Evolutionary conservation across 352 stramenopile species (phyloP), one percentile per base, ranked within the genome.

Genomic region (Blastocystis sp.): DNA sequence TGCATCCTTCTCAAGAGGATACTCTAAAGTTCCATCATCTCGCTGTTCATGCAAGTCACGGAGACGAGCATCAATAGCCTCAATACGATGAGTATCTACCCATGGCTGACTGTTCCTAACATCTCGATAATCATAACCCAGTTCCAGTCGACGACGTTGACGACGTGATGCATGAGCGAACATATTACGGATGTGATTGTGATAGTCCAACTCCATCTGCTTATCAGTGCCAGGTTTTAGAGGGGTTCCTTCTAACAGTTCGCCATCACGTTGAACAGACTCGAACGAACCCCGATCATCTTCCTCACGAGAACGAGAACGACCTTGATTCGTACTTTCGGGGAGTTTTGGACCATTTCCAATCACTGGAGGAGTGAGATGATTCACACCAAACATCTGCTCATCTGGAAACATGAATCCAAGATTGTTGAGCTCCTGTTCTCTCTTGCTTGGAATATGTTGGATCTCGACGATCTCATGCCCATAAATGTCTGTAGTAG

Each of bases 61-160:
- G 37, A 75, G 63, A 27, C 63, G 63, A 21, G 63, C 29, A 29
- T 75, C 63, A 32, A 75, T 75, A n/a, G 63, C 63, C 37, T 75
- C 63, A 42, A 75, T 75, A n/a, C 63, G 63, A 19, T 75, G 63
- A 39, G 63, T 75, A 46, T 75, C 35, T 32, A 75, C 63, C 63
- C 63, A 75, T 46, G 63, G 63, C 63, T 49, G 37, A 19, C 37
- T 42, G 35, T 75, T 75, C 9, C 19, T 46, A 29, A 52, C 21
- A 21, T 54, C 32, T n/a, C 63, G 63, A 19, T 49, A 4, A 29
- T 75, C 63, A 46, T 75, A 75, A n/a, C 63, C 63, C 9, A 49
- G 63, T 19, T 54, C 63, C 32, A 75, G 29, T 16, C 19, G 63
- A 6, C 29, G 63, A 54, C 37, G 37, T 46, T 75, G 32, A 24